These are phyloP conservation scores for Cyberlindnera amylophila DNA, from an alignment of 805 yeast genomes.

Conservation along the genomic window DNA sequence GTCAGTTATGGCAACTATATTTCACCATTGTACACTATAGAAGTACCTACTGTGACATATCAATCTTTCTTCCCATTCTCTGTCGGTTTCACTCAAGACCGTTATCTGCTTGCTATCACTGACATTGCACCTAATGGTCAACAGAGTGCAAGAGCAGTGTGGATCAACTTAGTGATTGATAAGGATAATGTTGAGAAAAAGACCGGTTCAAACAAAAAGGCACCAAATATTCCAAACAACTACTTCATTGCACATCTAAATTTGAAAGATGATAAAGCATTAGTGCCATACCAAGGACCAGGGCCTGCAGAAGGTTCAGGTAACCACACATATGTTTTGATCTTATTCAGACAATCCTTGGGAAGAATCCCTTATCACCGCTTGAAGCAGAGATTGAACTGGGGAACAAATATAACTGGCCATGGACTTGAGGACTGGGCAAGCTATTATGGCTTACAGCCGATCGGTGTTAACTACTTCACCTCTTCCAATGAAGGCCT, in stretches of 20 bases:
- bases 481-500: conserved; percentile 19
- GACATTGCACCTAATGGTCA: conserved; percentile 14
- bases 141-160: conserved; percentile 15
- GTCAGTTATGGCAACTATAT: conserved; percentile 21
- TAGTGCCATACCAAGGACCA: conserved; percentile 20
- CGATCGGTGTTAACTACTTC: conserved; percentile 22
- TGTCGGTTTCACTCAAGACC: conserved; percentile 3
- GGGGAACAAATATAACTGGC: conserved; percentile 21
- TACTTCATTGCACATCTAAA: conserved; percentile 11
- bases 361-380: conserved; percentile 15
- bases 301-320: conserved; percentile 18
- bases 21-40: conserved; percentile 17
- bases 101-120: conserved; percentile 16
- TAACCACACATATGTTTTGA: conserved; percentile 16
- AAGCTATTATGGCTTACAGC: conserved; percentile 17
- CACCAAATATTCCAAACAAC: not conserved
- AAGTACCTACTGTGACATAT: conserved; percentile 14
- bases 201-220: not conserved
- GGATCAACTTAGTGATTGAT: conserved; percentile 18
- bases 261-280: conserved; percentile 6
- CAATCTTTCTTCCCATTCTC: conserved; percentile 15
- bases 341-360: conserved; percentile 20
- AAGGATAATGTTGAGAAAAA: conserved; percentile 1
- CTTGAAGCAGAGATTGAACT: conserved; percentile 20
- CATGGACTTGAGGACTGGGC: conserved; percentile 25